Conservation (phyloP, 1,139 yeast genomes). For the Debaryomyces sp. region DNA sequence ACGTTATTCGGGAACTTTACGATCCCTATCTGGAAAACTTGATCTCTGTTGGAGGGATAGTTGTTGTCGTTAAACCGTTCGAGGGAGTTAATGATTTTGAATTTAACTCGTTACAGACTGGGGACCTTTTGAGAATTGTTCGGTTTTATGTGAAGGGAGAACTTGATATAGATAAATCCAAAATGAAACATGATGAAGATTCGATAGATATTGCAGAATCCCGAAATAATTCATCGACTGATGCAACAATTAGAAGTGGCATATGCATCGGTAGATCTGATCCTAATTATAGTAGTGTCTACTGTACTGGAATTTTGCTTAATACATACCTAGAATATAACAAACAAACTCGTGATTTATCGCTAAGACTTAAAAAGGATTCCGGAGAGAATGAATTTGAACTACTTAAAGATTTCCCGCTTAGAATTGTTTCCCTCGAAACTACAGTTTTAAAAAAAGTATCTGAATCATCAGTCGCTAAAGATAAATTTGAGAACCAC, state of each 20-base stretch:
- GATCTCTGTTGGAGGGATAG: conserved; percentile 37
- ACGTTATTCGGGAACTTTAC: conserved; percentile 24
- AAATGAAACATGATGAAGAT: background rate
- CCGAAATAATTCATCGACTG: background rate
- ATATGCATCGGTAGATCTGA: conserved; percentile 13
- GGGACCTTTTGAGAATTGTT: conserved; percentile 37
- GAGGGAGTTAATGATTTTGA: conserved; percentile 25
- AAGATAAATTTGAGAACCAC: background rate
- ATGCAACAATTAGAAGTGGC: background rate
- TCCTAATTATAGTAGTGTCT: conserved; percentile 21
- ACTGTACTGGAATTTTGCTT: conserved; percentile 37
- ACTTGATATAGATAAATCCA: conserved; percentile 2
- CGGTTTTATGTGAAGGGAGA: conserved; percentile 26
- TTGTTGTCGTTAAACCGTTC: conserved; percentile 39
- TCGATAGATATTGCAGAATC: background rate
- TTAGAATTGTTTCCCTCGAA: conserved; percentile 32
- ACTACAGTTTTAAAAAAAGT: conserved; percentile 28
- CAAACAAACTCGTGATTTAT: conserved; percentile 17
- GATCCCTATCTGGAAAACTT: conserved; percentile 34
- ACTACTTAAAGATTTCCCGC: conserved; percentile 36
- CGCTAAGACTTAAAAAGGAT: conserved; percentile 22
- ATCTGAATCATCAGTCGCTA: conserved; percentile 7
- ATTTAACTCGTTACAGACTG: conserved; percentile 30
- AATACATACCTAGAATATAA: conserved; percentile 30
- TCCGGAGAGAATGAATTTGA: conserved; percentile 15